These are phyloP conservation scores for Candida yuanshanica DNA, from an alignment of 805 yeast species.

Conservation along the genomic window DNA sequence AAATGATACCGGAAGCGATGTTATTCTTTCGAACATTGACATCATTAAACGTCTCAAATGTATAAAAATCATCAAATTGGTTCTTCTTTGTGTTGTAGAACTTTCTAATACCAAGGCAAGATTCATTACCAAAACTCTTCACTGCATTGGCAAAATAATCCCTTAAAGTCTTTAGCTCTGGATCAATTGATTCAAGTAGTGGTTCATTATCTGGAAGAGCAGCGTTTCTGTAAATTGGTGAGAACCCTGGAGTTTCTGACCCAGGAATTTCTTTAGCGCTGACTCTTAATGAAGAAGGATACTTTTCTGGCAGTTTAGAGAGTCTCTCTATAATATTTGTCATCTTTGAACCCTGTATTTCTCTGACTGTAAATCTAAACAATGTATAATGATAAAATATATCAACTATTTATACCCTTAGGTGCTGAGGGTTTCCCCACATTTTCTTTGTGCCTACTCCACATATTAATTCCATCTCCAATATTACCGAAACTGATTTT, in stretches of 20 bases:
- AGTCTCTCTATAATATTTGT: not conserved
- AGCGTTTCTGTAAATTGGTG: conserved; percentile 9
- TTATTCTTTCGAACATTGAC: conserved; percentile 28
- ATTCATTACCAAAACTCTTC: conserved; percentile 19
- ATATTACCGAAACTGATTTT: too few relatives aligned
- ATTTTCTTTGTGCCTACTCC: too few relatives aligned
- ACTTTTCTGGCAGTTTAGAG: not conserved
- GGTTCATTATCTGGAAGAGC: not conserved
- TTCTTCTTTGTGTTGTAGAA: conserved; percentile 17
- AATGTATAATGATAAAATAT: too few relatives aligned
- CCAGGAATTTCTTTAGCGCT: conserved; percentile 5
- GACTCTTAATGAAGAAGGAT: conserved; percentile 2
- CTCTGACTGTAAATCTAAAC: too few relatives aligned
- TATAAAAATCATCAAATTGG: conserved; percentile 19
- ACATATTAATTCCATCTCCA: too few relatives aligned
- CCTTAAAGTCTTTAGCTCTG: conserved; percentile 34
- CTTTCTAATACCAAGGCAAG: conserved; percentile 34
- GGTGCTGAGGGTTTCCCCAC: too few relatives aligned
- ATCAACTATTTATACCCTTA: too few relatives aligned
- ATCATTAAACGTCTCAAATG: conserved; percentile 24
- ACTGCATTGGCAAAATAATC: conserved; percentile 33
- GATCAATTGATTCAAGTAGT: conserved; percentile 27
- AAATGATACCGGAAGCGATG: conserved; percentile 37
- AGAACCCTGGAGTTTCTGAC: conserved; percentile 4
- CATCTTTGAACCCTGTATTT: conserved; percentile 1